phyloP scores from a whole-genome alignment of 1,284 basidiomycete species.

The Apiotrichum montevideense region DNA sequence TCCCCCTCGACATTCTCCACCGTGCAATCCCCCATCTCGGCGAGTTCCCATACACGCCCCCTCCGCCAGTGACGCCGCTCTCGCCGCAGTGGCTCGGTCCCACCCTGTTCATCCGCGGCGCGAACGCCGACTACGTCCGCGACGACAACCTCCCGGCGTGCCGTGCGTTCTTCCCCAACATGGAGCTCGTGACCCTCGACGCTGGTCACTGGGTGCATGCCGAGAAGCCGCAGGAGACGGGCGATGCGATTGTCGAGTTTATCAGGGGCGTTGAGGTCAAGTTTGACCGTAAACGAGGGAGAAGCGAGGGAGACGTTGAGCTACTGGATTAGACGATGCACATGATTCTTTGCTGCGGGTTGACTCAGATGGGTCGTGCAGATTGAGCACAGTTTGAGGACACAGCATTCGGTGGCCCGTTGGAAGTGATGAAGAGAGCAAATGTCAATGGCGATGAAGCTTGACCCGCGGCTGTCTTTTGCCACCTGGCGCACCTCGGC shows the following conservation, averaged over 20 bases:
- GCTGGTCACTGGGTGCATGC: slow-evolving; percentile 49
- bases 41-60: slow-evolving; percentile 50
- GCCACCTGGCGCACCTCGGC: no score
- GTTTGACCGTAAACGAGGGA: background rate
- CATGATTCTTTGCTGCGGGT: background rate
- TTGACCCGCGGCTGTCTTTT: no score
- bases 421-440: no score
- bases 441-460: no score
- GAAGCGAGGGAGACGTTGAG: background rate
- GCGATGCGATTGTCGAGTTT: slow-evolving; percentile 34
- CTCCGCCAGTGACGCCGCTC: slow-evolving; percentile 20
- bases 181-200: slow-evolving; percentile 40
- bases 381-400: background rate
- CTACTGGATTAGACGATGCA: background rate
- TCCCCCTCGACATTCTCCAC: slow-evolving; percentile 50
- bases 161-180: slow-evolving; percentile 50
- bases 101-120: slow-evolving; percentile 52
- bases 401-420: no score
- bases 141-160: slow-evolving; percentile 48
- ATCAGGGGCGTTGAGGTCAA: slow-evolving; percentile 10
- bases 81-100: slow-evolving; percentile 45
- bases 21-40: slow-evolving; percentile 50
- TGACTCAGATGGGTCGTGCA: background rate
- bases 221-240: slow-evolving; percentile 40
- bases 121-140: slow-evolving; percentile 52